Percentiles rank a stretch among this genome's conserved stretches.
Evolutionary conservation across 1,284 basidiomycete species (phyloP).

Genomic region (Malassezia japonica): DNA sequence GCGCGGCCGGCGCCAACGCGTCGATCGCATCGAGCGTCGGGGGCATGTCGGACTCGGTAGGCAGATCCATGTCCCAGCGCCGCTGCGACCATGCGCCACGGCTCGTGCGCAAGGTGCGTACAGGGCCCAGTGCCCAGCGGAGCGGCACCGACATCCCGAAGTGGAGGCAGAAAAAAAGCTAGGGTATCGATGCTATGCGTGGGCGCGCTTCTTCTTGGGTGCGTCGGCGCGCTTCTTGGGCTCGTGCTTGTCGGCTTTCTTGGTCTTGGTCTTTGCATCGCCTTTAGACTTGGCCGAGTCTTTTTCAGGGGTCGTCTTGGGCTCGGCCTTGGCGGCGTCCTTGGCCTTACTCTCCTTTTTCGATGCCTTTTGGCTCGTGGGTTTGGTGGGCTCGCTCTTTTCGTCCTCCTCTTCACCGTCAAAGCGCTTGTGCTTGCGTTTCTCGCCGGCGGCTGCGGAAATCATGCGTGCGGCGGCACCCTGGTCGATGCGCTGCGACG

Average conservation of each 20-base stretch:
- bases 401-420: not conserved
- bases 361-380: not conserved
- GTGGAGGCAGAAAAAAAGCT: not conserved
- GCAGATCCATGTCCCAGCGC: not conserved
- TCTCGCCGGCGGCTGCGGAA: not conserved
- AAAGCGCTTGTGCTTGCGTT: slow-evolving; percentile 12
- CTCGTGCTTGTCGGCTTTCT: not conserved
- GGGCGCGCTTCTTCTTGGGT: not conserved
- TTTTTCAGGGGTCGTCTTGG: not conserved
- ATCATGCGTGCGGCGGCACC: slow-evolving; percentile 11
- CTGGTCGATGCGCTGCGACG: not conserved
- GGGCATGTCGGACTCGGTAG: not conserved
- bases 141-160: no score
- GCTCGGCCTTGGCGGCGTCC: not conserved
- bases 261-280: not conserved
- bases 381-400: not conserved
- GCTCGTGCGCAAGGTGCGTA: no score
- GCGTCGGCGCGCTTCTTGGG: not conserved
- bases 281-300: not conserved
- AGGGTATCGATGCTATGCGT: not conserved
- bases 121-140: no score
- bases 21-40: slow-evolving; percentile 11
- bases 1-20: not conserved
- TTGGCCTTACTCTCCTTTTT: not conserved
- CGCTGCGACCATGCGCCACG: no score